These are phyloP conservation scores for Heteromeles arbutifolia DNA, from an alignment of 306 rosid genomes.

Conservation along the genomic window DNA sequence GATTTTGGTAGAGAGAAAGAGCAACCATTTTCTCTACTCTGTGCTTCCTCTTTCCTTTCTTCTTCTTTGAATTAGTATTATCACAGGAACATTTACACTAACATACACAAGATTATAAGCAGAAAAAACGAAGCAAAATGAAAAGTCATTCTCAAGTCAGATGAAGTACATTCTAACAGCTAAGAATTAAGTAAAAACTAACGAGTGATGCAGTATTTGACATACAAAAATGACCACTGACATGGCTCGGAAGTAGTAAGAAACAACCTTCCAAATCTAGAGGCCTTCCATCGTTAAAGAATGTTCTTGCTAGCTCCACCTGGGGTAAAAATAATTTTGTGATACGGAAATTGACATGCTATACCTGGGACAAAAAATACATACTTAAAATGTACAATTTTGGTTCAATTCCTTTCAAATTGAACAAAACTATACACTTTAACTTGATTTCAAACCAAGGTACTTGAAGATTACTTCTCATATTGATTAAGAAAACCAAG, in stretches of 20 bases:
- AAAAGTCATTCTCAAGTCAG: background rate
- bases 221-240: background rate
- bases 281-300: constrained; percentile 78
- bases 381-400: background rate
- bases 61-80: no score
- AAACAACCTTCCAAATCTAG: constrained; percentile 72
- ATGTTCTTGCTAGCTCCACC: constrained; percentile 67
- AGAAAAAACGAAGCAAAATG: background rate
- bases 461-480: no score
- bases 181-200: background rate
- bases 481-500: no score
- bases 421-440: background rate
- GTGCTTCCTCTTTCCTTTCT: no score
- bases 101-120: background rate
- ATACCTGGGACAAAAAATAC: background rate
- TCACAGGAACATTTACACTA: no score
- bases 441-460: background rate
- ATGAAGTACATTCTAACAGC: background rate
- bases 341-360: background rate
- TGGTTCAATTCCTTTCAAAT: background rate
- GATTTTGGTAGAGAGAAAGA: no score
- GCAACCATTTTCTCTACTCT: no score
- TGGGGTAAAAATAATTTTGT: constrained; percentile 40
- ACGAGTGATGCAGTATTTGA: background rate
- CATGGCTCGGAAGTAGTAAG: background rate